phyloP scores from a whole-genome alignment of 495 filamentous ascomycete genomes.

The Lichina pygmaea region DNA sequence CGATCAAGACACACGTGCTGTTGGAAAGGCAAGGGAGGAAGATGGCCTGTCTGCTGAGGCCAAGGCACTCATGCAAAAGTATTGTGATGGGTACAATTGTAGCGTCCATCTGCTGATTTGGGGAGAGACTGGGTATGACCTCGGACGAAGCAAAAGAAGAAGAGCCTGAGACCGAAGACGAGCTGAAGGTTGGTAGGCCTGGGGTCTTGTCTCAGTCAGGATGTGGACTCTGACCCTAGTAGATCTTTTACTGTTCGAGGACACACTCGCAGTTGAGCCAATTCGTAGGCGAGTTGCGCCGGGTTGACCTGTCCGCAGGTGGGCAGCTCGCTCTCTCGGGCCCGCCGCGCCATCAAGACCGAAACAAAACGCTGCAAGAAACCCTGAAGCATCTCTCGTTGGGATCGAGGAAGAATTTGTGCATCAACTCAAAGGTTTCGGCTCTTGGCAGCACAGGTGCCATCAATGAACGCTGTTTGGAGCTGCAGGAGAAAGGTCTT shows the following conservation, averaged over 20 bases:
- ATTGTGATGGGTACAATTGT: conserved; percentile 10
- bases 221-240: conserved; percentile 4
- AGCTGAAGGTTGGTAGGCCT: conserved; percentile 25
- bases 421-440: conserved; percentile 64
- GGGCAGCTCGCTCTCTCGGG: conserved; percentile 20
- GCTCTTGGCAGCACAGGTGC: conserved; percentile 45
- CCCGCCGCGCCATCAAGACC: conserved; percentile 3
- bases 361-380: conserved; percentile 20
- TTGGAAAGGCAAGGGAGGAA: conserved; percentile 4
- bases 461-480: conserved; percentile 88
- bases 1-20: conserved; percentile 19
- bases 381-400: conserved; percentile 63
- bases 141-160: conserved; percentile 18
- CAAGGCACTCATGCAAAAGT: conserved; percentile 32
- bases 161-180: conserved; percentile 24
- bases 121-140: conserved; percentile 10
- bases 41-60: conserved; percentile 32
- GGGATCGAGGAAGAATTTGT: conserved; percentile 77
- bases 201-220: not conserved
- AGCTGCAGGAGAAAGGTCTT: conserved; percentile 50
- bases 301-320: conserved; percentile 32
- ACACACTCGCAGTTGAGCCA: conserved; percentile 90
- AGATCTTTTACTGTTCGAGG: conserved; percentile 78
- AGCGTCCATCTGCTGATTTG: conserved; percentile 3
- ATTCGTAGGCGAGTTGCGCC: conserved; percentile 70